Conservation (phyloP, 495 filamentous ascomycete genomes). For the Annulohypoxylon moriforme region DNA sequence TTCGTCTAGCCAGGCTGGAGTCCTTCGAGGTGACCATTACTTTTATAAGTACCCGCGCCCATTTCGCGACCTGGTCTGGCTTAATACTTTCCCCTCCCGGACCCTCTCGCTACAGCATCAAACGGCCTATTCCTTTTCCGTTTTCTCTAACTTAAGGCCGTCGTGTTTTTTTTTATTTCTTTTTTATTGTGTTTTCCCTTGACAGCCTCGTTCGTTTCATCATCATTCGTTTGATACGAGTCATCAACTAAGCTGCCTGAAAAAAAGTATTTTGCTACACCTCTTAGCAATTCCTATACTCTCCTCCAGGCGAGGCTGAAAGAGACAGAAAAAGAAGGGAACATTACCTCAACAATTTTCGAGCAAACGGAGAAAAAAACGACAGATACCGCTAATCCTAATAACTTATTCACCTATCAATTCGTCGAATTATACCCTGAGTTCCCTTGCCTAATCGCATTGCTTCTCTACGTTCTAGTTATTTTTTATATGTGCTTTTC, state of each 20-base stretch:
- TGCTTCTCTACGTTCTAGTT: constrained; percentile 7
- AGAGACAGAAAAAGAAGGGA: constrained; percentile 17
- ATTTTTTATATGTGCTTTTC: constrained; percentile 22
- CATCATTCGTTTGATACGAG: constrained; percentile 62
- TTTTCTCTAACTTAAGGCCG: constrained; percentile 40
- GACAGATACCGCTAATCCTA: constrained; percentile 41
- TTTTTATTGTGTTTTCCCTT: constrained; percentile 36
- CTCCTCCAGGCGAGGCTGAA: constrained; percentile 45
- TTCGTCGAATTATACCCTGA: constrained; percentile 9
- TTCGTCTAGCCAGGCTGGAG: constrained; percentile 30
- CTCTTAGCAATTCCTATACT: constrained; percentile 21
- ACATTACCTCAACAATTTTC: constrained; percentile 16
- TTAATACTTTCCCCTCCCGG: constrained; percentile 45
- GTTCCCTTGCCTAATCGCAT: neutral
- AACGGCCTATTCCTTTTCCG: constrained; percentile 50
- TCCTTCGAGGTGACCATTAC: constrained; percentile 28
- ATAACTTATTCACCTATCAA: constrained; percentile 21
- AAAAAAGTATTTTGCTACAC: constrained; percentile 27
- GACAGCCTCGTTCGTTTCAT: constrained; percentile 48
- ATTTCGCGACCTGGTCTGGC: constrained; percentile 50
- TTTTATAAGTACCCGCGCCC: constrained; percentile 52
- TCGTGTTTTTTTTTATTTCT: constrained; percentile 45
- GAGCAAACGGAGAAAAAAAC: constrained; percentile 10
- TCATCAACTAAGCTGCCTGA: constrained; percentile 33
- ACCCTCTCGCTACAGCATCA: constrained; percentile 51